Conservation (phyloP, 345 rosid species). For the Salix caprea region DNA sequence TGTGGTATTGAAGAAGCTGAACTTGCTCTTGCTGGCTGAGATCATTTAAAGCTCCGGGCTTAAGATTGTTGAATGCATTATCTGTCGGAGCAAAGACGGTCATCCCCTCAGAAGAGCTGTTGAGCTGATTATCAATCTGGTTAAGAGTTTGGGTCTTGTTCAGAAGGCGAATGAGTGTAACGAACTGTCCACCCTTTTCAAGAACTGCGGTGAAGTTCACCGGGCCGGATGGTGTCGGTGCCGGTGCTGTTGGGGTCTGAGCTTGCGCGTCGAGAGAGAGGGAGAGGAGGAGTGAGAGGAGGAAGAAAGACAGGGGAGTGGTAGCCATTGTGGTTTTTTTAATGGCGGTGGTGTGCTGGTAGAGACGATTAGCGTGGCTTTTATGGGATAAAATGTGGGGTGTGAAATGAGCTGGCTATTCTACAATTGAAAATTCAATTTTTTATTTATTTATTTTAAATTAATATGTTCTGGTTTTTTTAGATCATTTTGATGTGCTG, state of each 20-base stretch:
- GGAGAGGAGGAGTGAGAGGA: constrained; percentile 32
- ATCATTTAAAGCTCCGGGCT: constrained; percentile 46
- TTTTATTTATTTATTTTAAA: too few relatives aligned
- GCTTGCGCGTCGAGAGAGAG: constrained; percentile 23
- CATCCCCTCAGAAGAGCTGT: constrained; percentile 66
- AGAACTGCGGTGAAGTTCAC: constrained; percentile 71
- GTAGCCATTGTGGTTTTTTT: constrained; percentile 40
- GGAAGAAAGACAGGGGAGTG: constrained; percentile 19
- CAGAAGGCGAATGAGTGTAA: constrained; percentile 49
- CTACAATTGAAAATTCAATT: not conserved
- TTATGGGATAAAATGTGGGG: constrained; percentile 28
- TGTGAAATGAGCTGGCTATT: constrained; percentile 42
- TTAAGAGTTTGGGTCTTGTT: constrained; percentile 45
- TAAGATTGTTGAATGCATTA: constrained; percentile 71
- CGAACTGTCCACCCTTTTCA: constrained; percentile 60
- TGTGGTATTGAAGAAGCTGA: constrained; percentile 57
- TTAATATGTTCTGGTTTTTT: too few relatives aligned
- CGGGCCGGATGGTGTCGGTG: constrained; percentile 55
- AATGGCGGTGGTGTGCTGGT: constrained; percentile 12
- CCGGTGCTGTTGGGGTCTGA: constrained; percentile 43
- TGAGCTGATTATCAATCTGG: constrained; percentile 65
- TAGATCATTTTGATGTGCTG: too few relatives aligned
- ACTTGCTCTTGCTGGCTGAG: constrained; percentile 46
- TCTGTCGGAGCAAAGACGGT: constrained; percentile 86
- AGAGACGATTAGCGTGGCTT: constrained; percentile 13